A percentile compares a stretch with the other conserved stretches of the same genome.
phyloP scores from a whole-genome alignment of 352 stramenopile species.

The Globisporangium rhizosaccharum region DNA sequence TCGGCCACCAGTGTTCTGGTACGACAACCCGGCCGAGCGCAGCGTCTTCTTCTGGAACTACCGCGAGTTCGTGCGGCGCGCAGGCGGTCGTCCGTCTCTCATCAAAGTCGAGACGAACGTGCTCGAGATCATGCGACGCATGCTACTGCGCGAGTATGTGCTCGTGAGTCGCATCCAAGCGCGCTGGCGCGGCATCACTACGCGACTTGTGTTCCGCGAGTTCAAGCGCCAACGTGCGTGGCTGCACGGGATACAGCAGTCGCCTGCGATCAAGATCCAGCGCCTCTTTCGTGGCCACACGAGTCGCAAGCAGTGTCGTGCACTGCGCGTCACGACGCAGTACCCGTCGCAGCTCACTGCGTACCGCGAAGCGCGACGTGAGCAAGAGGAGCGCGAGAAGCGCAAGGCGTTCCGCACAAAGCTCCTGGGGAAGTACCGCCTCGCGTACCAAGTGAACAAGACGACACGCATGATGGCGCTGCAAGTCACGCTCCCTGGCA shows the following conservation, averaged over 20 bases:
- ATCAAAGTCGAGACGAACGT: slow-evolving; percentile 76
- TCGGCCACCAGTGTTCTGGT: slow-evolving; percentile 68
- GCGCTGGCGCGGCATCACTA: slow-evolving; percentile 53
- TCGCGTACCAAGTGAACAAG: slow-evolving; percentile 40
- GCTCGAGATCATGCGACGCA: slow-evolving; percentile 57
- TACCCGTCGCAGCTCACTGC: slow-evolving; percentile 36
- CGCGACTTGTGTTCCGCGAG: slow-evolving; percentile 54
- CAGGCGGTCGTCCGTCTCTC: slow-evolving; percentile 46
- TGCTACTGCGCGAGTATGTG: slow-evolving; percentile 52
- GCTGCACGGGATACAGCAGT: slow-evolving; percentile 52
- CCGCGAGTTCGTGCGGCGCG: slow-evolving; percentile 64
- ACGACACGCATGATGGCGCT: slow-evolving; percentile 46
- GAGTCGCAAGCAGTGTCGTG: slow-evolving; percentile 24
- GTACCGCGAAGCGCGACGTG: slow-evolving; percentile 31
- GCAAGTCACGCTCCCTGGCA: slow-evolving; percentile 3
- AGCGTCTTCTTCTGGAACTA: slow-evolving; percentile 72
- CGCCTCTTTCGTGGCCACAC: slow-evolving; percentile 45
- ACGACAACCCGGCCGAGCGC: slow-evolving; percentile 55
- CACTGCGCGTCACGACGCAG: slow-evolving; percentile 33
- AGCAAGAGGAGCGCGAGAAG: slow-evolving; percentile 18
- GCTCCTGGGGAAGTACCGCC: slow-evolving; percentile 56
- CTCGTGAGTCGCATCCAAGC: slow-evolving; percentile 74
- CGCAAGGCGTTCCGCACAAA: slow-evolving; percentile 32
- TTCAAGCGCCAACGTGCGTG: slow-evolving; percentile 63
- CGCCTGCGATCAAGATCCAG: slow-evolving; percentile 68